These are phyloP conservation scores for Haplosporangium sp. DNA, from an alignment of 371 early-diverging fungal genomes.

Conservation along the genomic window DNA sequence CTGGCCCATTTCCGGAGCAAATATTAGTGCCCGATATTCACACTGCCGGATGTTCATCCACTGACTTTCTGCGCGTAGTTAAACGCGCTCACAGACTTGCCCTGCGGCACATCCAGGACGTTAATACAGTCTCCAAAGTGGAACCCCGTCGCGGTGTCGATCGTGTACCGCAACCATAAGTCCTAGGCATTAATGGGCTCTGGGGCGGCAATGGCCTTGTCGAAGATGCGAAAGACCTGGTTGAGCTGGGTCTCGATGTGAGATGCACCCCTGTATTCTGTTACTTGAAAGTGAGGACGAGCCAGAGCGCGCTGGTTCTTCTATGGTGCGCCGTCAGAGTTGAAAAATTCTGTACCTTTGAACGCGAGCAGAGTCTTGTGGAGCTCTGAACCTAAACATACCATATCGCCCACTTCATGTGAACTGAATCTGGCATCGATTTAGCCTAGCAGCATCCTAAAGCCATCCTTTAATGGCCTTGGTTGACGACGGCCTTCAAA, in stretches of 20 bases:
- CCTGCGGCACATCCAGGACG: neutral
- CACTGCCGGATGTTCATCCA: conserved; percentile 51
- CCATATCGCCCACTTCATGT: too few species aligned
- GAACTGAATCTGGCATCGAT: too few species aligned
- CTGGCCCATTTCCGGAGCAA: conserved; percentile 29
- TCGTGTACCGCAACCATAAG: conserved; percentile 28
- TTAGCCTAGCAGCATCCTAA: too few species aligned
- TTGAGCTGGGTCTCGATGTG: conserved; percentile 30
- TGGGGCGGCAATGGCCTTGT: conserved; percentile 6
- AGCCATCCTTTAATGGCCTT: too few species aligned
- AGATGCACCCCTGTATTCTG: conserved; percentile 26
- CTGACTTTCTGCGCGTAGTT: conserved; percentile 51
- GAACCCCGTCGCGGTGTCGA: conserved; percentile 23
- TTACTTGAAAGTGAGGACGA: conserved; percentile 31
- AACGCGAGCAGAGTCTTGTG: conserved; percentile 16
- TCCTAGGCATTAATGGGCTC: conserved; percentile 15
- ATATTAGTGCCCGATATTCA: conserved; percentile 38
- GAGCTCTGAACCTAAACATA: neutral
- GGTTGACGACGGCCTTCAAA: too few species aligned
- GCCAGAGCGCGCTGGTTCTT: conserved; percentile 31
- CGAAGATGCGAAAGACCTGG: conserved; percentile 22
- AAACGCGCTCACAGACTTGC: conserved; percentile 42
- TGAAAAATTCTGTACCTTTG: conserved; percentile 25
- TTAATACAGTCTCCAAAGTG: conserved; percentile 25
- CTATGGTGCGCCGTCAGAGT: conserved; percentile 24